Evolutionary conservation across 331 rosid species (phyloP).

Genomic region (Pyrus hybrid): DNA sequence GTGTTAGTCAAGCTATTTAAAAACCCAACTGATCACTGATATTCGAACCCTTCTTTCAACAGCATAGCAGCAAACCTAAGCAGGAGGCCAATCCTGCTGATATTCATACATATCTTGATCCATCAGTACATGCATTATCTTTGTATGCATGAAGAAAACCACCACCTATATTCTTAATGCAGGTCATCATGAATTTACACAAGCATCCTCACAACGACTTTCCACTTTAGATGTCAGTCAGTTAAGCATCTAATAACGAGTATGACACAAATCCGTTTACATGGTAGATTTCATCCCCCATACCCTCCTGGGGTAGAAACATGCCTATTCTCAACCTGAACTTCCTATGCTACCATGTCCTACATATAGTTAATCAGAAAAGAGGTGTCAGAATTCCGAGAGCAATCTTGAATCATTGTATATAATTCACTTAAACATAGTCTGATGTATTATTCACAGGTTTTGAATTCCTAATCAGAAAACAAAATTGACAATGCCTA

Average conservation of each 20-base stretch:
- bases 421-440: background rate
- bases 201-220: background rate
- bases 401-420: background rate
- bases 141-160: background rate
- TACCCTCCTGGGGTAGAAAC: background rate
- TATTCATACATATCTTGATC: background rate
- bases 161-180: background rate
- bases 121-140: background rate
- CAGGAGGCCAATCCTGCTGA: background rate
- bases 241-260: background rate
- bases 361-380: background rate
- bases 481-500: background rate
- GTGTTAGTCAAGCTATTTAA: constrained; percentile 22
- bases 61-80: background rate
- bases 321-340: background rate
- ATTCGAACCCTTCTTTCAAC: constrained; percentile 10
- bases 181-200: background rate
- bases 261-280: background rate
- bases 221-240: background rate
- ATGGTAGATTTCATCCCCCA: background rate
- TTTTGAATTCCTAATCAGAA: background rate
- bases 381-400: background rate
- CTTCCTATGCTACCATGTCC: background rate
- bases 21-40: constrained; percentile 17
- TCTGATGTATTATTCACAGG: background rate